Percentiles rank a stretch among this genome's conserved stretches.
These are phyloP conservation scores for Venturia aucupariae DNA, from an alignment of 2,329 filamentous ascomycete species.

Conservation along the genomic window DNA sequence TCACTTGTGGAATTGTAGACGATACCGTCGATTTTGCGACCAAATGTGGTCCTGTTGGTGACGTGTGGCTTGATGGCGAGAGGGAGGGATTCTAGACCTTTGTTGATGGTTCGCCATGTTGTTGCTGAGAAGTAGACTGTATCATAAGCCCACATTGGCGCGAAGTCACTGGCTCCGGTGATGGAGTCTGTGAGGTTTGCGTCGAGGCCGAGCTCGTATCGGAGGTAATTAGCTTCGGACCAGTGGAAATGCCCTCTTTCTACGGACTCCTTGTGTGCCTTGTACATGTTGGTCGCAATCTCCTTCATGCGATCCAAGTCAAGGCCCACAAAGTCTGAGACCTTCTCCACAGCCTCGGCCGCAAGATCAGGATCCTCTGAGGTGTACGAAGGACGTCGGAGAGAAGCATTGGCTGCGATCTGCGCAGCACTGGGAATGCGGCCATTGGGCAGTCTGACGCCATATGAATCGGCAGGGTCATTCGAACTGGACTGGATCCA, in stretches of 20 bases:
- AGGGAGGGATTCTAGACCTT: conserved; percentile 50
- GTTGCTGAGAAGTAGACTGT: conserved; percentile 51
- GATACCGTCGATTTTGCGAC: conserved; percentile 49
- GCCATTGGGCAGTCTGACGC: conserved; percentile 40
- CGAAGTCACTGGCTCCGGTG: conserved; percentile 34
- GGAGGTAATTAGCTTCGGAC: conserved; percentile 55
- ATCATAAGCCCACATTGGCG: conserved; percentile 46
- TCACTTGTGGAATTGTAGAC: conserved; percentile 41
- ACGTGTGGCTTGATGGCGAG: conserved; percentile 54
- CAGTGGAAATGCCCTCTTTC: conserved; percentile 51
- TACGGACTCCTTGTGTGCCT: conserved; percentile 45
- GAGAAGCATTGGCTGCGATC: conserved; percentile 36
- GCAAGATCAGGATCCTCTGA: conserved; percentile 22
- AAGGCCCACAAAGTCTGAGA: conserved; percentile 27
- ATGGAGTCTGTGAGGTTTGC: conserved; percentile 48
- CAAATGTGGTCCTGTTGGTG: conserved; percentile 46
- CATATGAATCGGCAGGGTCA: conserved; percentile 40
- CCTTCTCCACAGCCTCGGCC: conserved; percentile 32
- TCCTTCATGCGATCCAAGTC: conserved; percentile 20
- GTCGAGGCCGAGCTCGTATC: conserved; percentile 46
- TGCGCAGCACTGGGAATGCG: conserved; percentile 45
- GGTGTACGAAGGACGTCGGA: conserved; percentile 23
- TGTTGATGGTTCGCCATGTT: conserved; percentile 56
- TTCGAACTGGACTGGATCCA: conserved; percentile 52
- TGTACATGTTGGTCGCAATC: conserved; percentile 38